Percentiles rank a stretch among this genome's conserved stretches.
These are phyloP conservation scores for Trichoderma gamsii DNA, from an alignment of 495 filamentous ascomycete genomes.

Conservation along the genomic window DNA sequence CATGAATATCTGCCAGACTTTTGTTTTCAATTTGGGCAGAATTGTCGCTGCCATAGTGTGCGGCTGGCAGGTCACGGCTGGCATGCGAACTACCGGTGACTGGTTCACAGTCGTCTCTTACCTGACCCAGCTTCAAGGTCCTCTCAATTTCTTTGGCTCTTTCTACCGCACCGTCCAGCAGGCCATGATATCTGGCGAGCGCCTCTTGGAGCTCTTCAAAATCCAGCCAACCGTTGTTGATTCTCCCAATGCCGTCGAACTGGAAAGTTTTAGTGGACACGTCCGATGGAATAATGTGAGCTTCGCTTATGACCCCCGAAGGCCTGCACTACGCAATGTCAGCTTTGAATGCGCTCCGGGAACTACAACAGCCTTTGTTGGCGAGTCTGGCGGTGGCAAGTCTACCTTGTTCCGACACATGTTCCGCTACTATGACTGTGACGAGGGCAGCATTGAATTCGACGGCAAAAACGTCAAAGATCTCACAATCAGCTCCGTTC, in stretches of 20 bases:
- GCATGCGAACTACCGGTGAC: constrained; percentile 62
- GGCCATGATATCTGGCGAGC: constrained; percentile 93
- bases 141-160: constrained; percentile 95
- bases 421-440: constrained; percentile 88
- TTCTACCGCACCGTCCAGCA: constrained; percentile 96
- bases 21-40: constrained; percentile 88
- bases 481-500: constrained; percentile 87
- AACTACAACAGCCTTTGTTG: constrained; percentile 91
- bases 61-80: constrained; percentile 78
- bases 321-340: constrained; percentile 76
- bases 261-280: constrained; percentile 67
- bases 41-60: constrained; percentile 78
- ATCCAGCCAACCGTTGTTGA: constrained; percentile 88
- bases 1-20: constrained; percentile 90
- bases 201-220: constrained; percentile 91
- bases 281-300: constrained; percentile 81
- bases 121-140: constrained; percentile 85
- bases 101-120: constrained; percentile 82
- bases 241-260: constrained; percentile 36
- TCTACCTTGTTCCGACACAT: constrained; percentile 94
- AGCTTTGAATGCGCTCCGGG: constrained; percentile 78
- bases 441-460: constrained; percentile 69
- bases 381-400: constrained; percentile 94
- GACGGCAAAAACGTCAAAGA: constrained; percentile 80
- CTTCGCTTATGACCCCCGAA: constrained; percentile 84